Evolutionary conservation across 2,329 filamentous ascomycete genomes (phyloP), one percentile per base, ranked within the genome.

Genomic region (Hymenoscyphus linearis): DNA sequence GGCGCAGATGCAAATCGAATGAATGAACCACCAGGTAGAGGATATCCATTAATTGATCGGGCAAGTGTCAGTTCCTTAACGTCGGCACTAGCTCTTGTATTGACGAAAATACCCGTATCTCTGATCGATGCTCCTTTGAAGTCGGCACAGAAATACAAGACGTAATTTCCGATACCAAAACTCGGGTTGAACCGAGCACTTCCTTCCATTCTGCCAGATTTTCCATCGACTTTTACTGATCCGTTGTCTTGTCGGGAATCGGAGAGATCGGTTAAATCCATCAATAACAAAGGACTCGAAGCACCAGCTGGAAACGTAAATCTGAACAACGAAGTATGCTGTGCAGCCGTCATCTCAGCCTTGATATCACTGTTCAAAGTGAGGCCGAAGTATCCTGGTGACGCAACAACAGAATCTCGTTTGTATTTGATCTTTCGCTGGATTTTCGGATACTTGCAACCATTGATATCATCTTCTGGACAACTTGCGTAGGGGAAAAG

Each of bases 331-430:
- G 85, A 83, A 1, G 85, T 79, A 66, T 83, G 85, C 25, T 86
- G 80, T 0, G 85, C 80, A 0, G 82, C 79, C 0, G 87, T 89
- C 82, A 89, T 89, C 65, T 90, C 86, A 1, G 82, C 83, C 14
- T 76, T 73, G 54, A 89, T 78, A 0, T 82, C 81, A 55, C 78
- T 82, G 34, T 78, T 75, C 34, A 90, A 72, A 0, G 78, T 80
- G 56, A 90, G 80, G 47, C 79, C 77, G 68, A 90, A 90, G 65
- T 86, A 86, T 0, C 88, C 87, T 0, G 87, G 86, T 12, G 77
- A 77, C 1, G 86, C 83, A 4, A 78, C 74, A 1, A 87, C 80
- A 5, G 75, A 81, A 2, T 74, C 74, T 31, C 79, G 74, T 25
- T 77, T n/a, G 61, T 65, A 66, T 12, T 76, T 80, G 12, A 76